Conservation (phyloP, 2,329 filamentous ascomycete genomes). For the Ciborinia camelliae region DNA sequence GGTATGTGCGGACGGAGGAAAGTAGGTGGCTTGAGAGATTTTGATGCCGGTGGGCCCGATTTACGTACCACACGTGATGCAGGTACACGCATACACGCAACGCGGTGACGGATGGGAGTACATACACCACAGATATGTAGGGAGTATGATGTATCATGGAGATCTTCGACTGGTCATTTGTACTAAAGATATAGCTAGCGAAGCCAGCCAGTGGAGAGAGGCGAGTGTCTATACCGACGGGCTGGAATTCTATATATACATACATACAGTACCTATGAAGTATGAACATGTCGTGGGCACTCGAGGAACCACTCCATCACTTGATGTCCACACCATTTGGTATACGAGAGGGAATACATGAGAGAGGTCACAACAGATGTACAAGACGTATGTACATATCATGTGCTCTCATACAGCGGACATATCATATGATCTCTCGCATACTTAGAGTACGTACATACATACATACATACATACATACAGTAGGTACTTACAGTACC, state of each 20-base stretch:
- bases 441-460: too few relatives aligned
- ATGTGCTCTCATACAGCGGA: background rate
- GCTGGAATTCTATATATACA: background rate
- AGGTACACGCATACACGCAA: background rate
- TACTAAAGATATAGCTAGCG: background rate
- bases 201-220: background rate
- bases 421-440: background rate
- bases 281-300: background rate
- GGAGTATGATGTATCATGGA: background rate
- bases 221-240: background rate
- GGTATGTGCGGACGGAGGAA: background rate
- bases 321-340: background rate
- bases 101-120: background rate
- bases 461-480: too few relatives aligned
- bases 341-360: too few relatives aligned
- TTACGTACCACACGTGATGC: background rate
- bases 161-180: constrained; percentile 6
- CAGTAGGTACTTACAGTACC: too few relatives aligned
- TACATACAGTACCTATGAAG: too few relatives aligned
- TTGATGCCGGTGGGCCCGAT: background rate
- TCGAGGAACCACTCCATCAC: background rate
- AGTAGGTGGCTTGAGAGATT: background rate
- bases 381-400: background rate
- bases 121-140: background rate
- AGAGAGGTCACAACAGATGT: background rate